A percentile compares a stretch with the other conserved stretches of the same genome.
Evolutionary conservation across 257 asterid species (phyloP).

Genomic region (Ilex aquifolium): DNA sequence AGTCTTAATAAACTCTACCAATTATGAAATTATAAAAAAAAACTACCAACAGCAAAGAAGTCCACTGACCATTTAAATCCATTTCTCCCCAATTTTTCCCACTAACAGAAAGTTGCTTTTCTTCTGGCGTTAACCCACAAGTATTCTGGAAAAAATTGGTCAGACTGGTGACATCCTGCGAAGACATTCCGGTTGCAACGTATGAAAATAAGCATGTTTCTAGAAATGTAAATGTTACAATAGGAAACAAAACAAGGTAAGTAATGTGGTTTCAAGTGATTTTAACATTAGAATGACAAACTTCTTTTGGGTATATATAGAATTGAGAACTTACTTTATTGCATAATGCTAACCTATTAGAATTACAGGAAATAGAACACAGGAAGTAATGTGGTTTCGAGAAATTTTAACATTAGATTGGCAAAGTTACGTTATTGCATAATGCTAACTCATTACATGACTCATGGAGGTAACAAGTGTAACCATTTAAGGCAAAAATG

Average conservation of each 20-base stretch:
- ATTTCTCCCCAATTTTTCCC: constrained; percentile 99
- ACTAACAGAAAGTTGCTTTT: constrained; percentile 91
- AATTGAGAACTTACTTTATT: too few relatives aligned
- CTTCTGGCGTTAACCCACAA: constrained; percentile 70
- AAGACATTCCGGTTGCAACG: background rate
- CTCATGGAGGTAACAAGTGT: too few relatives aligned
- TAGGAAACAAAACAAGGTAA: too few relatives aligned
- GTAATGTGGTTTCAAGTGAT: too few relatives aligned
- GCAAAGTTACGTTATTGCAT: too few relatives aligned
- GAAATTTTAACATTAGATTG: background rate
- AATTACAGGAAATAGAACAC: too few relatives aligned
- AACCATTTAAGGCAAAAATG: too few relatives aligned
- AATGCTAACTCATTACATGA: too few relatives aligned
- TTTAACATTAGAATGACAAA: too few relatives aligned
- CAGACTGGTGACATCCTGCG: constrained; percentile 77
- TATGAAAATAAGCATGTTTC: background rate
- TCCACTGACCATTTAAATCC: constrained; percentile 66
- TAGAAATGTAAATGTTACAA: background rate
- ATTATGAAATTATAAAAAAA: background rate
- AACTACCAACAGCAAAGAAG: constrained; percentile 1
- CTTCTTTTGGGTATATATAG: too few relatives aligned
- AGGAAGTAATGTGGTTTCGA: background rate
- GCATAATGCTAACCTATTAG: too few relatives aligned
- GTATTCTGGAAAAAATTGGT: constrained; percentile 64
- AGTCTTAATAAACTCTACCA: background rate